These are phyloP conservation scores for Kurtzmaniella natalensis DNA, from an alignment of 1,139 yeast genomes.

Conservation along the genomic window DNA sequence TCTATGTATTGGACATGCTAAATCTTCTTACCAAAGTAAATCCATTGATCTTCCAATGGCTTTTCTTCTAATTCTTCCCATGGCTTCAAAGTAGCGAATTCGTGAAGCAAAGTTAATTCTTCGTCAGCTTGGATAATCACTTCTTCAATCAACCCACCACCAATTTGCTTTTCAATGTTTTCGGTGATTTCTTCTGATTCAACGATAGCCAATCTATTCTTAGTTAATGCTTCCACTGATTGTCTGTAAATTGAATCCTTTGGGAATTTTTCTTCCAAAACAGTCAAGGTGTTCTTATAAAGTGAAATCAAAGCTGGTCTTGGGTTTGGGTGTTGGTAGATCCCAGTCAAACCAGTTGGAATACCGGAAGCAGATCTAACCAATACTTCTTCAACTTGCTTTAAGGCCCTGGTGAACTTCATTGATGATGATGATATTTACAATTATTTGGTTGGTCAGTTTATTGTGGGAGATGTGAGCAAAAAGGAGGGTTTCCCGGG, in stretches of 20 bases:
- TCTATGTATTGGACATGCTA: too few species aligned
- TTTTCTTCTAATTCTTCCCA: conserved; percentile 68
- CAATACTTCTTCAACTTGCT: conserved; percentile 56
- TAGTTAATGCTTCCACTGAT: conserved; percentile 69
- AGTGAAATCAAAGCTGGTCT: conserved; percentile 72
- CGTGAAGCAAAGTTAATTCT: conserved; percentile 65
- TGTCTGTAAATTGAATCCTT: conserved; percentile 69
- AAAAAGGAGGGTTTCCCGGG: neutral
- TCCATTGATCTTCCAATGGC: conserved; percentile 74
- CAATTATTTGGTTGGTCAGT: conserved; percentile 4
- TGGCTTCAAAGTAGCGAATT: conserved; percentile 62
- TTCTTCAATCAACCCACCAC: conserved; percentile 84
- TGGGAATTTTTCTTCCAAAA: conserved; percentile 61
- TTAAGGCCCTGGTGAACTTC: conserved; percentile 44
- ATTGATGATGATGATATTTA: conserved; percentile 15
- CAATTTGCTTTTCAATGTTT: conserved; percentile 69
- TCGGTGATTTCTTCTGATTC: conserved; percentile 59
- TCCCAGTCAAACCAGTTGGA: conserved; percentile 79
- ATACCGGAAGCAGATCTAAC: conserved; percentile 64
- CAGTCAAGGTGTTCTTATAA: conserved; percentile 64
- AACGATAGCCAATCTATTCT: conserved; percentile 64
- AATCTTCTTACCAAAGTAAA: conserved; percentile 58
- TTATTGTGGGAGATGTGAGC: neutral
- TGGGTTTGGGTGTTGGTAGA: conserved; percentile 79
- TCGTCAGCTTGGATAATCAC: conserved; percentile 78